Evolutionary conservation across 164 flowering plant species (phyloP).

Genomic region (Nymphaea colorata): DNA sequence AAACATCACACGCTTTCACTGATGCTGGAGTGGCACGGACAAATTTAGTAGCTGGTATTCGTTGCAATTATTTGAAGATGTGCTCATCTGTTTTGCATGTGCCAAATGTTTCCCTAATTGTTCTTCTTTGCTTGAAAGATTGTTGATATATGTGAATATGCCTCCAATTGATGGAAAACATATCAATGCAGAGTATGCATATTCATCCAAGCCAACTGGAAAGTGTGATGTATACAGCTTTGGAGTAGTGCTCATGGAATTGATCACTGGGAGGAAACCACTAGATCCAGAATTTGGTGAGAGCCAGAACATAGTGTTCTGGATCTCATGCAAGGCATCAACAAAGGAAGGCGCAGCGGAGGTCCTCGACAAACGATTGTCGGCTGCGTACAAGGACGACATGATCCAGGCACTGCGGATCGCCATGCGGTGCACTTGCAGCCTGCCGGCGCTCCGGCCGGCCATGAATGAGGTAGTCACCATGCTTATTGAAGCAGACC

Average conservation of each 20-base stretch:
- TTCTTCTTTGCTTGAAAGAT: not conserved
- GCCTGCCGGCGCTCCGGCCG: constrained; percentile 54
- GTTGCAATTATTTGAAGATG: too few species aligned
- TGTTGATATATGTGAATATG: not conserved
- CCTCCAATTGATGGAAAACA: not conserved
- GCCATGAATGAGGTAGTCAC: constrained; percentile 89
- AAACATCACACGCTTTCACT: too few species aligned
- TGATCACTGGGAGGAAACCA: constrained; percentile 87
- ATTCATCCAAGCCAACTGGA: constrained; percentile 74
- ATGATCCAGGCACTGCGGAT: constrained; percentile 70
- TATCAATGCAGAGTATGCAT: constrained; percentile 60
- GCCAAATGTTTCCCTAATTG: too few species aligned
- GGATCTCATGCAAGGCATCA: constrained; percentile 79
- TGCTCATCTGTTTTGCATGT: too few species aligned
- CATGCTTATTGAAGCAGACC: constrained; percentile 67
- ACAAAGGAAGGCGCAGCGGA: constrained; percentile 63
- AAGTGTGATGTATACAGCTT: constrained; percentile 94
- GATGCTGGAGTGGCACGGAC: too few species aligned
- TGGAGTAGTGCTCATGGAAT: constrained; percentile 85
- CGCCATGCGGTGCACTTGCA: constrained; percentile 68
- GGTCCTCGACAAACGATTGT: constrained; percentile 59
- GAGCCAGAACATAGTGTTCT: constrained; percentile 66
- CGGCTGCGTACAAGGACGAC: constrained; percentile 50
- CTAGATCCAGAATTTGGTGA: constrained; percentile 87
- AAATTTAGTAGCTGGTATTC: too few species aligned